Percentiles rank a stretch among this genome's conserved stretches.
Evolutionary conservation across 164 flowering plant species (phyloP).

Genomic region (Saururus chinensis): DNA sequence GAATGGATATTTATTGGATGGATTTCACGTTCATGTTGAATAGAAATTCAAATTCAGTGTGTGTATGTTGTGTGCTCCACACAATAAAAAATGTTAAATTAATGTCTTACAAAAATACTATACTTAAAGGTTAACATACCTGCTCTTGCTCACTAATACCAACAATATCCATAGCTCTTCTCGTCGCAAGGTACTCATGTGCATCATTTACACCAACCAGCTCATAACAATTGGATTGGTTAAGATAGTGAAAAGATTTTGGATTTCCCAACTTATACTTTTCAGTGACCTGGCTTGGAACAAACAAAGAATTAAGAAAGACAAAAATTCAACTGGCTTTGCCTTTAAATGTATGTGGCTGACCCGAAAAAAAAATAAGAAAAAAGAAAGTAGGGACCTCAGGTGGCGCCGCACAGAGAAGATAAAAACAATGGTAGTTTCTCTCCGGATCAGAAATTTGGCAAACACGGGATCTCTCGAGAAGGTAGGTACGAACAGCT

Average conservation of each 20-base stretch:
- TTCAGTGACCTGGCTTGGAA: conserved; percentile 44
- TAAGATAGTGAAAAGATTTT: conserved; percentile 78
- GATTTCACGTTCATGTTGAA: too few relatives aligned
- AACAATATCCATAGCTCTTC: conserved; percentile 83
- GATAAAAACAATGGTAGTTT: conserved; percentile 82
- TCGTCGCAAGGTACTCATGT: conserved; percentile 61
- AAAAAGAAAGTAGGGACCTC: conserved; percentile 30
- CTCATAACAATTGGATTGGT: conserved; percentile 83
- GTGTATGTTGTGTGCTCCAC: too few relatives aligned
- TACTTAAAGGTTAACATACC: conserved; percentile 24
- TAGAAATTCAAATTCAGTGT: too few relatives aligned
- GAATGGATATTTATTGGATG: background rate
- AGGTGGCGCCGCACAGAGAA: conserved; percentile 78
- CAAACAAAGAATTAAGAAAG: background rate
- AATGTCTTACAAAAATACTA: background rate
- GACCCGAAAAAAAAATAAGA: background rate
- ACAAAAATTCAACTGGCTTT: background rate
- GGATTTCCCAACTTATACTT: conserved; percentile 75
- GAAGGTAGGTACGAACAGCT: conserved; percentile 76
- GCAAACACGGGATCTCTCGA: conserved; percentile 91
- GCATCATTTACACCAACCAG: conserved; percentile 63
- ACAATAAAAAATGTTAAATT: too few relatives aligned
- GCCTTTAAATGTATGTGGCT: background rate
- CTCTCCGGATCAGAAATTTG: conserved; percentile 87
- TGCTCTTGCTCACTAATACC: conserved; percentile 72